Base-by-base conservation (phyloP, 345 rosid species). In the Bruguiera sexangula region DNA sequence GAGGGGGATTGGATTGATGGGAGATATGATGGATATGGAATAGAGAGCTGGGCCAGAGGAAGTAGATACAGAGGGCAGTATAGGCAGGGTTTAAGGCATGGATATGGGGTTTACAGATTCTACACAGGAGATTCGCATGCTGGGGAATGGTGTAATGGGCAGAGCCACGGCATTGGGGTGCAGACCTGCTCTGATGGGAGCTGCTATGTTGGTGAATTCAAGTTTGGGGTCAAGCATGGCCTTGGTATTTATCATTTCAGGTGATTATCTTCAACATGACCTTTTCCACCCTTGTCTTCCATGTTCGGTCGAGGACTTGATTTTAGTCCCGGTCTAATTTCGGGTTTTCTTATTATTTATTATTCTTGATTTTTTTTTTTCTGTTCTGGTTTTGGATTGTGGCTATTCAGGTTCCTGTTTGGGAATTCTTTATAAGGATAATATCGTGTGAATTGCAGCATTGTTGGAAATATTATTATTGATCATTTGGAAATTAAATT, bases 1-100 rank as follows among this genome's bases (percentile, higher is more conserved):
- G 97, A 95, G 68, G 99, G 97, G 10, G 96, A 95, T 56, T 95
- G 97, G 99, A 74, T 95, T 6, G 92, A 87, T 68, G 97, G 99
- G 54, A 85, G 85, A 69, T 88, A 95, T 63, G 96, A 95, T 65
- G 99, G 99, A 6, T 85, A 74, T 43, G 99, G 99, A 32, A 89
- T 90, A 16, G 99, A 95, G 82, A 87, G 88, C 65, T 95, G 99
- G 99, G 86, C 89, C 16, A 83, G 89, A 77, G 99, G 99, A 75
- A 92, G 99, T 60, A 84, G 90, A 72, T 95, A 92, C 53, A 86
- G 89, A 70, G 99, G 97, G 46, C 94, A 90, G 65, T 88, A 95
- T 69, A 80, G 87, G 52, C 86, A 86, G 71, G 99, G 99, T 8
- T 57, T 83, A 34, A 86, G 97, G 69, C 96, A 92, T 73, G 99